Evolutionary conservation across 768 basidiomycete species (phyloP).

Genomic region (Dentipellis sp.): DNA sequence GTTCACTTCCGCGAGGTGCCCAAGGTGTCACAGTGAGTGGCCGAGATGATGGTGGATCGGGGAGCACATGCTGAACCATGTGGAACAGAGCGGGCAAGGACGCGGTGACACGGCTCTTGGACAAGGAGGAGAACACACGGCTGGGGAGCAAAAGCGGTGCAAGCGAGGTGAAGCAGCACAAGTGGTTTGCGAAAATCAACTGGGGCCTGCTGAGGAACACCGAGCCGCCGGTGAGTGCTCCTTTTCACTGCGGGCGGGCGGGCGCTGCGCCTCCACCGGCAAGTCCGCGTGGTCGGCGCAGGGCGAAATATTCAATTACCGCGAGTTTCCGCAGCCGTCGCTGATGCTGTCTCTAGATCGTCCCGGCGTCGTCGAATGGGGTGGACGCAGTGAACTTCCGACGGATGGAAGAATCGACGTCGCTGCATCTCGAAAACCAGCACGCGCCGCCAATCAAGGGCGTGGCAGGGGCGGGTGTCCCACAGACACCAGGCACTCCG

Average conservation of each 20-base stretch:
- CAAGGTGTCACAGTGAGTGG: slow-evolving; percentile 43
- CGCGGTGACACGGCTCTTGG: slow-evolving; percentile 74
- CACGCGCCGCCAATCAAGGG: slow-evolving; percentile 21
- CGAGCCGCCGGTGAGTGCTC: slow-evolving; percentile 76
- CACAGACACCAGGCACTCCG: slow-evolving; percentile 29
- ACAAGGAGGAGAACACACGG: slow-evolving; percentile 85
- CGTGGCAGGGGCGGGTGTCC: slow-evolving; percentile 23
- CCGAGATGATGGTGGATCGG: not conserved
- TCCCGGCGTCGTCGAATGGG: slow-evolving; percentile 70
- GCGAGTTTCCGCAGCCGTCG: not conserved
- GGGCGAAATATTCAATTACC: not conserved
- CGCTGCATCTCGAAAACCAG: slow-evolving; percentile 70
- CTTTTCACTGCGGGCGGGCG: not conserved
- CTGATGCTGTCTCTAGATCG: slow-evolving; percentile 45
- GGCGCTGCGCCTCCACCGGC: not conserved
- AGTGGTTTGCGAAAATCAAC: slow-evolving; percentile 94
- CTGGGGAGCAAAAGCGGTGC: slow-evolving; percentile 91
- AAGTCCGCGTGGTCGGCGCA: slow-evolving; percentile 2
- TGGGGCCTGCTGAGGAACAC: slow-evolving; percentile 94
- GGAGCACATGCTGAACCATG: not conserved
- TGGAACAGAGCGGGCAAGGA: slow-evolving; percentile 74
- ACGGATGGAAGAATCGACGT: slow-evolving; percentile 81
- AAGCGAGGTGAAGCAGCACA: slow-evolving; percentile 97
- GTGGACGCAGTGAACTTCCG: slow-evolving; percentile 87
- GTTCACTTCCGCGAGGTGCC: slow-evolving; percentile 83